Evolutionary conservation across 2,329 filamentous ascomycete genomes (phyloP).

Genomic region (Tolypocladium album): DNA sequence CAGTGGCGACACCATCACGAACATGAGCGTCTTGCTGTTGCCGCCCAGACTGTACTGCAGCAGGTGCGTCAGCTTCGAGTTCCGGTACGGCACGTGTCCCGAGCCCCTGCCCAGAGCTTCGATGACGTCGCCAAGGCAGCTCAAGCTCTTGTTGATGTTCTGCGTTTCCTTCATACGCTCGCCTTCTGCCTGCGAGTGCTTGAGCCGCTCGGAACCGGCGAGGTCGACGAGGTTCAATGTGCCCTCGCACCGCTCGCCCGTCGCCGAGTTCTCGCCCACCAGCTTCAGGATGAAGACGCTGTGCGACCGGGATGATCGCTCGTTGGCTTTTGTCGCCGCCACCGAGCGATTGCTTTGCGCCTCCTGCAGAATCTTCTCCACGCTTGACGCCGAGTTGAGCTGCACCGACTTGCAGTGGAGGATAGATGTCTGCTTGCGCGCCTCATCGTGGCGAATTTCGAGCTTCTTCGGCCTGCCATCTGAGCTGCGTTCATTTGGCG

Average conservation of each 20-base stretch:
- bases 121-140: slow-evolving; percentile 89
- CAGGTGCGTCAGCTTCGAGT: slow-evolving; percentile 93
- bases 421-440: slow-evolving; percentile 71
- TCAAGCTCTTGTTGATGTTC: slow-evolving; percentile 92
- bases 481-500: slow-evolving; percentile 39
- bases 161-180: slow-evolving; percentile 88
- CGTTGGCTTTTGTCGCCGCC: slow-evolving; percentile 94
- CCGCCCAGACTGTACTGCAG: slow-evolving; percentile 91
- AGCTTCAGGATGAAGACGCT: slow-evolving; percentile 91
- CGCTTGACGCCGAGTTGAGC: slow-evolving; percentile 69
- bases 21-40: slow-evolving; percentile 97
- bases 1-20: slow-evolving; percentile 92
- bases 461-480: slow-evolving; percentile 69
- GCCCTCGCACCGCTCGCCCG: slow-evolving; percentile 77
- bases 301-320: slow-evolving; percentile 86
- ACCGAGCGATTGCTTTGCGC: slow-evolving; percentile 84
- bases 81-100: slow-evolving; percentile 83
- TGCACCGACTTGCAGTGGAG: slow-evolving; percentile 67
- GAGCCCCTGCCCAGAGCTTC: slow-evolving; percentile 79
- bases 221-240: slow-evolving; percentile 93
- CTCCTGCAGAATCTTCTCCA: slow-evolving; percentile 67
- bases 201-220: slow-evolving; percentile 83
- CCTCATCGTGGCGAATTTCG: slow-evolving; percentile 79
- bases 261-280: slow-evolving; percentile 58
- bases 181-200: slow-evolving; percentile 77